Conservation (phyloP, 352 stramenopile species). For the Phytophthora pini region DNA sequence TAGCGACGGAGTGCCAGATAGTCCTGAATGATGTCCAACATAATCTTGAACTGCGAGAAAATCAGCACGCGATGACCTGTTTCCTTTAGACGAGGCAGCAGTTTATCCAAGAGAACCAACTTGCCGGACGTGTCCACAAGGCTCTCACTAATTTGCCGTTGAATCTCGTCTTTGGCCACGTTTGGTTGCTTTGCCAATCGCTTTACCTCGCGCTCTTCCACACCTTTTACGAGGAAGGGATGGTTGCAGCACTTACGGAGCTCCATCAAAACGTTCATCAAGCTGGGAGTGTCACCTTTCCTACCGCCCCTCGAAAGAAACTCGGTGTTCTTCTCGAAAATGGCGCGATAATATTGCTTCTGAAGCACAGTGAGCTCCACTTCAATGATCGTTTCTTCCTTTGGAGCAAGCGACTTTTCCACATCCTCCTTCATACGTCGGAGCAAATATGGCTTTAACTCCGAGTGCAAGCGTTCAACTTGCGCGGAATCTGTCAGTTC, state of each 20-base stretch:
- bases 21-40: constrained; percentile 99
- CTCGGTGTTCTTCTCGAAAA: constrained; percentile 94
- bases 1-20: constrained; percentile 94
- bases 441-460: constrained; percentile 88
- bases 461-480: constrained; percentile 85
- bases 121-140: constrained; percentile 97
- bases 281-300: constrained; percentile 74
- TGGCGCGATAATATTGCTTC: constrained; percentile 93
- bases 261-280: constrained; percentile 95
- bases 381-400: constrained; percentile 92
- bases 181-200: constrained; percentile 67
- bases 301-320: constrained; percentile 84
- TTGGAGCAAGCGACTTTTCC: constrained; percentile 87
- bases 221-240: constrained; percentile 92
- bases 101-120: constrained; percentile 98
- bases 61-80: constrained; percentile 98
- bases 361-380: constrained; percentile 92
- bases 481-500: constrained; percentile 92
- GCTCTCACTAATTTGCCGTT: constrained; percentile 79
- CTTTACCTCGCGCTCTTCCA: constrained; percentile 81
- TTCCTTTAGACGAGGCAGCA: constrained; percentile 95
- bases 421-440: constrained; percentile 92
- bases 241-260: constrained; percentile 96
- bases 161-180: constrained; percentile 52
- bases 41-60: constrained; percentile 99